Base-by-base conservation (phyloP, 75 land plant species). In the Selaginella moellendorffii region DNA sequence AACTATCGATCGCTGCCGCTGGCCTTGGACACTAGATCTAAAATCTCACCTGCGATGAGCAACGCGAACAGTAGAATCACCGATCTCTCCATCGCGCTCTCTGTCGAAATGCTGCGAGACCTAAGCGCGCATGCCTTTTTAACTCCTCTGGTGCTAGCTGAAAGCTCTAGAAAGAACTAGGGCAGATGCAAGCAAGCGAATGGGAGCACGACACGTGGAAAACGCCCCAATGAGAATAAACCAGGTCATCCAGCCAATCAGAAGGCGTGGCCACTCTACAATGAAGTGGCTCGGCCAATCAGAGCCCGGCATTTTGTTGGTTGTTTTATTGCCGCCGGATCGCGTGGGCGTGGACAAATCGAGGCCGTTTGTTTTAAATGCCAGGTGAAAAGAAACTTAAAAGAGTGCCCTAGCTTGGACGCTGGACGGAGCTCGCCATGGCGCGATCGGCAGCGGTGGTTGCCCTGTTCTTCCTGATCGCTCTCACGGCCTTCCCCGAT, bases 401-500 rank as follows among this genome's bases (percentile, higher is more conserved):
- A 22, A 29, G 1, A 62, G 27, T 18, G 22, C 30, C 64, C 46
- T 62, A 28, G 27, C 27, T 62, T 28, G 24, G 23, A 62, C 14
- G 24, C 24, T 10, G 28, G 30, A 23, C 64, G 24, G 64, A 31
- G 42, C 1, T 10, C 1, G 18, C 64, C 64, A 73, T 73, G 76
- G 21, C 46, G 65, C 71, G 52, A 27, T 59, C 0, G 25, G 65
- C 65, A 23, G 46, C 22, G 61, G 70, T 54, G 17, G 71, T 58
- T 10, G 69, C 65, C 19, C 46, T 73, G 1, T 62, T 28, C 56
- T 18, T 73, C 54, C 65, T 73, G 71, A 54, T 68, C 27, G 62
- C 66, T n/a, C 10, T 73, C 18, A 42, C 70, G 20, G 52, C 14
- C 26, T 12, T 73, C 27, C 76, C 82, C 5, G 80, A 85, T 72